Evolutionary conservation across 2,329 filamentous ascomycete species (phyloP).

Genomic region (Penicillium sp.): DNA sequence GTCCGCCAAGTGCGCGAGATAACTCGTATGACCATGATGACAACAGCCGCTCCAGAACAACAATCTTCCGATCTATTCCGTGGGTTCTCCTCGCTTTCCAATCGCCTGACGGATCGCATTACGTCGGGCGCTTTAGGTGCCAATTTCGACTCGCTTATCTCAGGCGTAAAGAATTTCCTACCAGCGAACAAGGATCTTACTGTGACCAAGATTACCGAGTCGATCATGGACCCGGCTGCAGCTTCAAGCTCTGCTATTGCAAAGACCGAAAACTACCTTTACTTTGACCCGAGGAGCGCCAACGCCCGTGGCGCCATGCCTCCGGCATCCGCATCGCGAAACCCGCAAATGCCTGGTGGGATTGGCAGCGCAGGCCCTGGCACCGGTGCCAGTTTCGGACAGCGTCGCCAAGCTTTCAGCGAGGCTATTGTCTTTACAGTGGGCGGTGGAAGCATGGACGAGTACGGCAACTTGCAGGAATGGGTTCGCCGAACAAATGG

Average conservation of each 20-base stretch:
- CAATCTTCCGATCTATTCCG: conserved; percentile 67
- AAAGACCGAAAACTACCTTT: conserved; percentile 92
- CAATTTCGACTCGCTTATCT: conserved; percentile 90
- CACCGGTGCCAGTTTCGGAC: conserved; percentile 76
- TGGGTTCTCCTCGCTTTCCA: conserved; percentile 84
- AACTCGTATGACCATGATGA: conserved; percentile 96
- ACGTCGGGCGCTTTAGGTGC: conserved; percentile 78
- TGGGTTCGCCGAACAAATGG: conserved; percentile 72
- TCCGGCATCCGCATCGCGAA: conserved; percentile 54
- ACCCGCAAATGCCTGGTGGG: conserved; percentile 39
- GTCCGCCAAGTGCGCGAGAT: conserved; percentile 85
- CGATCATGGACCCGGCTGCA: conserved; percentile 88
- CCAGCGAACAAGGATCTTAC: conserved; percentile 91
- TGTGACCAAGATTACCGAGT: conserved; percentile 94
- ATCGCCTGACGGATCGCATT: conserved; percentile 82
- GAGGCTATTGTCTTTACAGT: conserved; percentile 92
- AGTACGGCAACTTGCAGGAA: conserved; percentile 94
- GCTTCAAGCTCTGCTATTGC: conserved; percentile 86
- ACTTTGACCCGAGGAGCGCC: conserved; percentile 89
- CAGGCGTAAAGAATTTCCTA: conserved; percentile 96
- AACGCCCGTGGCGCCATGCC: conserved; percentile 89
- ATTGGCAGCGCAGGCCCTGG: conserved; percentile 47
- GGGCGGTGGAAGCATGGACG: conserved; percentile 95
- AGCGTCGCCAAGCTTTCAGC: conserved; percentile 77
- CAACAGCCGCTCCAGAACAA: conserved; percentile 63